Conservation (phyloP, 805 yeast species). For the Helenozyma rhizophorensis region DNA sequence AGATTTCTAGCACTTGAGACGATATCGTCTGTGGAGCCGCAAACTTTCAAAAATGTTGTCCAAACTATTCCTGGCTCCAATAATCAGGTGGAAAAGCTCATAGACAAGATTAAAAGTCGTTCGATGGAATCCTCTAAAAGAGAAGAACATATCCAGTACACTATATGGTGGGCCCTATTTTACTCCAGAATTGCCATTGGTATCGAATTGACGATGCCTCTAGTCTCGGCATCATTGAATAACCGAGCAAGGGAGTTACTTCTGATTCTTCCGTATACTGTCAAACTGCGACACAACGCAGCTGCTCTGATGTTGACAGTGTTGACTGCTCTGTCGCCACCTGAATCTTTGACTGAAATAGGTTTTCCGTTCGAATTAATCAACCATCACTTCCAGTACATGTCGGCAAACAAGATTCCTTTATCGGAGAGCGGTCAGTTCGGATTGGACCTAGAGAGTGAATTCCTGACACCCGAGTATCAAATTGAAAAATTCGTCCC, state of each 20-base stretch:
- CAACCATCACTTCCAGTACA: constrained; percentile 8
- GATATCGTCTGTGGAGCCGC: too few relatives aligned
- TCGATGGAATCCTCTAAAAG: too few relatives aligned
- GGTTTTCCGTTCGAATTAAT: constrained; percentile 13
- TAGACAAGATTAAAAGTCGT: constrained; percentile 1
- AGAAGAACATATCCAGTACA: too few relatives aligned
- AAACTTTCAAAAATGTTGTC: too few relatives aligned
- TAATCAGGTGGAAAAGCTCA: not conserved
- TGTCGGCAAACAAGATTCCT: not conserved
- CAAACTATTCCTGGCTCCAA: constrained; percentile 3
- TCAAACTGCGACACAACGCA: constrained; percentile 9
- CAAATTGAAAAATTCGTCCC: too few relatives aligned
- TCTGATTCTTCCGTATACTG: constrained; percentile 5
- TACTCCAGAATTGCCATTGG: constrained; percentile 1
- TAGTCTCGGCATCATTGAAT: constrained; percentile 1
- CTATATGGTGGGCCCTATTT: too few relatives aligned
- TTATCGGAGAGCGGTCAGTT: not conserved
- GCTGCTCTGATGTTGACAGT: not conserved
- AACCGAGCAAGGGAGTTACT: constrained; percentile 5
- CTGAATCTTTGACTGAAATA: constrained; percentile 3
- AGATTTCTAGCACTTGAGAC: constrained; percentile 4
- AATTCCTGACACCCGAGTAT: too few relatives aligned
- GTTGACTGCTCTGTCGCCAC: constrained; percentile 1
- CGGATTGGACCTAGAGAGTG: too few relatives aligned
- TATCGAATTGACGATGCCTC: not conserved